Evolutionary conservation across 805 yeast genomes (phyloP), one percentile per base, ranked within the genome.

Genomic region (Yarrowia sp.): DNA sequence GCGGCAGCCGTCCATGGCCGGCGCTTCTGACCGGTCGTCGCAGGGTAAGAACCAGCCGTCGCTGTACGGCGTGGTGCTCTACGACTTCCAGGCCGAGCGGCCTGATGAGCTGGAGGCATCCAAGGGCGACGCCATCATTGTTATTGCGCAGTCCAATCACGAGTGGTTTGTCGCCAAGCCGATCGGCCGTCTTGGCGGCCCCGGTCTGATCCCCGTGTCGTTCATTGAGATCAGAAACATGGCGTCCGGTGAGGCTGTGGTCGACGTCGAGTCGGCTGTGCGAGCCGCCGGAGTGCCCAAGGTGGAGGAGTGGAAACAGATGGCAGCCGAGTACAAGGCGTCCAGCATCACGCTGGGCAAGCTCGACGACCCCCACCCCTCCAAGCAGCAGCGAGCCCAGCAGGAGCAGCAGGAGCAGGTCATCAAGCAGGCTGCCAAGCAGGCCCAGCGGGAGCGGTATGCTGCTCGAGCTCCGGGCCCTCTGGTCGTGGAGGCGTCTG

Each of bases 141-240:
- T 96, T 13, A 94, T 97, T 78, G 99, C 99, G 1, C 98, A 94
- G 78, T 96, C 94, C 75, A 92, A 92, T 68, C 90, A 83, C 71
- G 99, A 96, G 79, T 95, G 99, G 99, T 93, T 92, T 73, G 95
- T 95, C 69, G 98, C 98, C 6, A 95, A 95, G 76, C 97, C 97
- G 14, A 90, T 95, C 50, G 96, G 94, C 69, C 82, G 98, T 67
- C 81, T 95, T 44, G 98, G 99, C 33, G 99, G 98, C 0, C 98
- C 98, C 0, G 99, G 99, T 0, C 82, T 95, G 55, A 96, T 95
- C 9, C 99, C 99, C 0, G 93, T 91, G 6, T 85, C 91, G 19
- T 95, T 90, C 74, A 95, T 95, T 30, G 91, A 92, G 74, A 84
- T 94, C 43, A 86, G 94, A 47, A 97, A 95, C 76, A 83, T 92